Base-by-base conservation (phyloP, 2,329 filamentous ascomycete species). In the Diaporthe humulicola region DNA sequence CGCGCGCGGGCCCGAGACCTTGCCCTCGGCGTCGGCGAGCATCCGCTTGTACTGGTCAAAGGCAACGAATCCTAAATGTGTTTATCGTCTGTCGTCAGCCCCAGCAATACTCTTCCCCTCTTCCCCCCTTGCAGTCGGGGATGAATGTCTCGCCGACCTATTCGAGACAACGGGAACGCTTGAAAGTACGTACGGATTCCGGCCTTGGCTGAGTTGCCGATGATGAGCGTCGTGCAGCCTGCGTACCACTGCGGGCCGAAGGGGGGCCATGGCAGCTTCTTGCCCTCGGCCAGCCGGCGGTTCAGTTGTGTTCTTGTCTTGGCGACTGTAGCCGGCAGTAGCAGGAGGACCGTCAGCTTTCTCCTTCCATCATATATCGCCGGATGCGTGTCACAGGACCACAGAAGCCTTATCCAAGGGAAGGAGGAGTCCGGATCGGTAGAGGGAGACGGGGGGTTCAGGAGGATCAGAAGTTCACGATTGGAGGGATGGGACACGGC, bases 171-270 rank as follows among this genome's bases (percentile, higher is more conserved):
- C 2, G 17, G 50, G n/a, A 7, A 57, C 15, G 36, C n/a, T n/a
- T n/a, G 17, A 22, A 15, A 38, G 38, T 56, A 88, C 93, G 76
- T 90, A 96, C 95, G 93, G 77, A 98, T 97, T 75, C 95, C 97
- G 50, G 97, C 97, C 87, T 99, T 99, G 82, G 97, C 89, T 71
- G 95, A 97, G 86, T 99, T 99, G 76, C 97, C 97, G 79, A 98
- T 95, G 75, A 99, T 98, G 82, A 98, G 86, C 38, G 97, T 98
- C 61, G 97, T 98, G 87, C 97, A 99, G 50, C 97, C 97, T 17
- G 97, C 96, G 84, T 99, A 99, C 97, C 97, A 99, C 84, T 98
- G 95, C 79, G 86, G 88, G 66, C 97, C 97, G 81, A 98, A 98
- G 15, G 95, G 94, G 57, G 97, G 97, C 94, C 95, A 98, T 71